Conservation (phyloP, 1,139 yeast genomes). For the Pneumocystis carinii region DNA sequence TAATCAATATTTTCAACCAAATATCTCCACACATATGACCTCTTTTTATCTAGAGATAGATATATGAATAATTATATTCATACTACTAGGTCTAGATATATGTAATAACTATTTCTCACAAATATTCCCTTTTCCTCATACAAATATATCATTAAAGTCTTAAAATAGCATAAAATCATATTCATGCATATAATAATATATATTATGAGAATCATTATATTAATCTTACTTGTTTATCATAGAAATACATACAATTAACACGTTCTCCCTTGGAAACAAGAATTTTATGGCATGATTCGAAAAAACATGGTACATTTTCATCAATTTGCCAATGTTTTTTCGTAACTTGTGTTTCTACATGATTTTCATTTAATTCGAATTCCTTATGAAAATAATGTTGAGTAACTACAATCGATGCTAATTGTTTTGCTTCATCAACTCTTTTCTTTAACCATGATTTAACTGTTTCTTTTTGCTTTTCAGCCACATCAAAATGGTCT, state of each 20-base stretch:
- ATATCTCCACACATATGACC: no score
- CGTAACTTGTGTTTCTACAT: constrained; percentile 26
- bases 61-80: no score
- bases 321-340: constrained; percentile 54
- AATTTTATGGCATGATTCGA: constrained; percentile 17
- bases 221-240: no score
- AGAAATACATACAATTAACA: not conserved
- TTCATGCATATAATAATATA: no score
- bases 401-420: not conserved
- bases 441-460: not conserved
- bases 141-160: no score
- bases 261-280: not conserved
- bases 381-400: not conserved
- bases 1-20: no score
- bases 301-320: constrained; percentile 22
- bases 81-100: no score
- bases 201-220: no score
- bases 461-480: not conserved
- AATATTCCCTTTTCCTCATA: no score
- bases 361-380: constrained; percentile 7
- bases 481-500: not conserved
- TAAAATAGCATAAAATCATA: no score
- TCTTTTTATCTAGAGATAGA: no score
- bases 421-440: not conserved
- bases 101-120: no score